Base-by-base conservation (phyloP, 2,329 filamentous ascomycete species). In the Sclerotinia spermophila region DNA sequence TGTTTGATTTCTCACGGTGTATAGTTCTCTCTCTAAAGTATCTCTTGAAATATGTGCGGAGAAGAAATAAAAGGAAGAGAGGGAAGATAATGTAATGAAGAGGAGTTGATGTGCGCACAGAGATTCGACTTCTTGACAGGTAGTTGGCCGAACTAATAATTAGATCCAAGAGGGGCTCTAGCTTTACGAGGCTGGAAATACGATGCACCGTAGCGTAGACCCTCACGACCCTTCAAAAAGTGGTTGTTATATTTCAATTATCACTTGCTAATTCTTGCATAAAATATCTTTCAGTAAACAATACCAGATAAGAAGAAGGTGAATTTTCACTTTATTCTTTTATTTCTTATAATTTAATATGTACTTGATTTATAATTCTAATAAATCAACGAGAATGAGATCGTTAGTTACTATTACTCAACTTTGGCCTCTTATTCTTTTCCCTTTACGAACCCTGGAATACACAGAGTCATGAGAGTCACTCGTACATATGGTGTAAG, bases 91-190 rank as follows among this genome's bases (percentile, higher is more conserved):
- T 42, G 40, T 13, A 62, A 8, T 5, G 27, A 19, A 6, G 19
- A 30, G 11, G n/a, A 24, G 27, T 35, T 13, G 40, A 45, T 30
- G 27, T 64, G 60, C 30, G 60, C 42, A 35, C 60, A 48, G 42
- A 45, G 35, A 53, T 27, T 53, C n/a, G 35, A 59, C 35, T 24
- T n/a, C 24, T 35, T 33, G 33, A 30, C 55, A 58, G 33, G 35
- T 17, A 40, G 35, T 8, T n/a, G 33, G 24, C 15, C 1, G 24
- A 40, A 60, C 24, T 60, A 60, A 53, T 40, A 40, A 42, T n/a
- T 27, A n/a, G 58, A 40, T 40, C 38, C 35, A 48, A 64, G 60
- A 64, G 60, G 60, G 60, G 60, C 60, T 48, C 60, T 64, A 64
- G 42, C 60, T 64, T 64, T 30, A 48, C 42, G 27, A 53, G 48